A percentile compares a stretch with the other conserved stretches of the same genome.
Evolutionary conservation across 306 rosid species (phyloP).

Genomic region (Pachyrhizus erosus): DNA sequence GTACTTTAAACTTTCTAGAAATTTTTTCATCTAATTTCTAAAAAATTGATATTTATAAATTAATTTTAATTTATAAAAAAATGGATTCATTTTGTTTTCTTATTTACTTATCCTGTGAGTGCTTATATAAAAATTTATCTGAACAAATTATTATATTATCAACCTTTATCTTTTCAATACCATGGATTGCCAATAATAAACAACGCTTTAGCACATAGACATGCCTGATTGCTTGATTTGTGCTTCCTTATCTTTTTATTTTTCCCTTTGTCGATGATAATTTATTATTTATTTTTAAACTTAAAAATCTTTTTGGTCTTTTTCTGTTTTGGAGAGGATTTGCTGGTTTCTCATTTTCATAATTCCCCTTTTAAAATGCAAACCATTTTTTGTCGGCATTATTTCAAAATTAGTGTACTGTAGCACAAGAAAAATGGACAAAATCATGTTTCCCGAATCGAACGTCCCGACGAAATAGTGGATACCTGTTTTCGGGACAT

Average conservation of each 20-base stretch:
- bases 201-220: neutral
- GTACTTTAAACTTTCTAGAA: too few relatives aligned
- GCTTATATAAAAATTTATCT: too few relatives aligned
- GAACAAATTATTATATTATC: neutral
- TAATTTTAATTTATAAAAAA: too few relatives aligned
- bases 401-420: neutral
- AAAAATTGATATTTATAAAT: too few relatives aligned
- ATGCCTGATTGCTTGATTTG: neutral
- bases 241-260: neutral
- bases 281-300: neutral
- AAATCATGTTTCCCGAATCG: neutral
- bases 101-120: too few relatives aligned
- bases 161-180: neutral
- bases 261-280: neutral
- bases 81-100: too few relatives aligned
- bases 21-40: too few relatives aligned
- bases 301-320: neutral
- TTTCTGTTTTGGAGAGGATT: neutral
- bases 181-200: neutral
- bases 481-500: neutral
- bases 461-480: neutral
- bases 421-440: neutral
- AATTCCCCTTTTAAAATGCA: neutral
- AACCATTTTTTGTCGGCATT: neutral
- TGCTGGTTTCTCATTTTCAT: neutral